These are phyloP conservation scores for Pseudofabraea citricarpa DNA, from an alignment of 2,329 filamentous ascomycete species.

Conservation along the genomic window DNA sequence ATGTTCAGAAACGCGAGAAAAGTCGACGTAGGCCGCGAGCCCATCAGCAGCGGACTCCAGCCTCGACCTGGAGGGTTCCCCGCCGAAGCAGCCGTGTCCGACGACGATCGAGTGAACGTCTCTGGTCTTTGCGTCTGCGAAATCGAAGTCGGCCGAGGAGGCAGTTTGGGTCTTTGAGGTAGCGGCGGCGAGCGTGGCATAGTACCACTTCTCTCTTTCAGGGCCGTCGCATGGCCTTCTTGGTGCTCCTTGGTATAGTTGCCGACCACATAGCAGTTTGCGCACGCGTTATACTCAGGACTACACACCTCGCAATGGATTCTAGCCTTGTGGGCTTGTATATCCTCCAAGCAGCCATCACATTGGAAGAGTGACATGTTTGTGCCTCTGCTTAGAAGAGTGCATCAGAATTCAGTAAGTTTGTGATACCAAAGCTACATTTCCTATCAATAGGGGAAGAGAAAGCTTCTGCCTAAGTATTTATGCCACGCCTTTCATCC, in stretches of 20 bases:
- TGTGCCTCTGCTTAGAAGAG: no score
- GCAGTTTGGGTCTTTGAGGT: not conserved
- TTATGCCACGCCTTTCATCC: no score
- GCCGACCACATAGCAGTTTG: not conserved
- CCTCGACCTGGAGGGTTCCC: not conserved
- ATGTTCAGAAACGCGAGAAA: not conserved
- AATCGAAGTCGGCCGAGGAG: not conserved
- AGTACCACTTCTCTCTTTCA: not conserved
- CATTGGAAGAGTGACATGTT: not conserved
- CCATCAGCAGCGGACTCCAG: slow-evolving; percentile 5
- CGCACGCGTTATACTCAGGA: not conserved
- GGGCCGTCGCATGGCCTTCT: not conserved
- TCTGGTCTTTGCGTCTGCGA: not conserved
- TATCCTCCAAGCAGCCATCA: not conserved
- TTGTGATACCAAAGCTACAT: no score
- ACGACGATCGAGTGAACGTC: not conserved
- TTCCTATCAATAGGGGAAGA: no score
- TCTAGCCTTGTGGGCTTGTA: not conserved
- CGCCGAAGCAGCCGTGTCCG: not conserved
- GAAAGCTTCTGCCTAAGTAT: no score
- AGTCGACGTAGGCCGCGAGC: slow-evolving; percentile 1
- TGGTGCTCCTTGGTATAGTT: not conserved
- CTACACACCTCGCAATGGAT: not conserved
- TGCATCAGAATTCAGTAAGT: no score
- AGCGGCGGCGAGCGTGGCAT: not conserved